Evolutionary conservation across 2,329 filamentous ascomycete species (phyloP).

Genomic region (Fusarium sp.): DNA sequence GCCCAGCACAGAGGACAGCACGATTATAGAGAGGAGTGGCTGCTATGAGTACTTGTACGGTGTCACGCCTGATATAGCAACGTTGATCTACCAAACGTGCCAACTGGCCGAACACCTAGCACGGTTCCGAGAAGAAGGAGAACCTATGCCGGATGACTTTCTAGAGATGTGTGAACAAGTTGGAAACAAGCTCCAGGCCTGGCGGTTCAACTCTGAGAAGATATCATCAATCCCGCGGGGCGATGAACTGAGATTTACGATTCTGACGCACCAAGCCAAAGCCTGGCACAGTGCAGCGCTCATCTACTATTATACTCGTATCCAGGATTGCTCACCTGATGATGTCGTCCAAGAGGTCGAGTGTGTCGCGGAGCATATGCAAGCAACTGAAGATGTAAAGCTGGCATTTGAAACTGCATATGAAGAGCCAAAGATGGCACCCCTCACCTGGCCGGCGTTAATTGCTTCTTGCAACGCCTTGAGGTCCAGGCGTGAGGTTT

Average conservation of each 20-base stretch:
- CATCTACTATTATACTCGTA: background rate
- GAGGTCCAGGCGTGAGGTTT: background rate
- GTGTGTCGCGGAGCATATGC: background rate
- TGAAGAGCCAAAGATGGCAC: background rate
- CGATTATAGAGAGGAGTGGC: background rate
- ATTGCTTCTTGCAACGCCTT: background rate
- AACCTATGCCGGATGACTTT: background rate
- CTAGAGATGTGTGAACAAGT: background rate
- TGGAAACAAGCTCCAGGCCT: background rate
- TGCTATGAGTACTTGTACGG: slow-evolving; percentile 1
- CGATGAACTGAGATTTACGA: background rate
- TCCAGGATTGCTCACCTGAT: background rate
- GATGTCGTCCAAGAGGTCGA: background rate
- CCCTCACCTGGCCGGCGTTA: background rate
- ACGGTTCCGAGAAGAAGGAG: background rate
- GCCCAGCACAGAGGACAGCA: background rate
- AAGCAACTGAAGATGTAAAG: background rate
- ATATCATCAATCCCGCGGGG: background rate
- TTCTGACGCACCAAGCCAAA: background rate
- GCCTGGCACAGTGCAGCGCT: background rate
- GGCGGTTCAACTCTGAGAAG: background rate
- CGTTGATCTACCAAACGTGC: background rate
- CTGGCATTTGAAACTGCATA: background rate
- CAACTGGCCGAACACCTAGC: background rate
- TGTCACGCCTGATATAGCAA: background rate